Base-by-base conservation (phyloP, 495 filamentous ascomycete genomes). In the Penicillium salamii region DNA sequence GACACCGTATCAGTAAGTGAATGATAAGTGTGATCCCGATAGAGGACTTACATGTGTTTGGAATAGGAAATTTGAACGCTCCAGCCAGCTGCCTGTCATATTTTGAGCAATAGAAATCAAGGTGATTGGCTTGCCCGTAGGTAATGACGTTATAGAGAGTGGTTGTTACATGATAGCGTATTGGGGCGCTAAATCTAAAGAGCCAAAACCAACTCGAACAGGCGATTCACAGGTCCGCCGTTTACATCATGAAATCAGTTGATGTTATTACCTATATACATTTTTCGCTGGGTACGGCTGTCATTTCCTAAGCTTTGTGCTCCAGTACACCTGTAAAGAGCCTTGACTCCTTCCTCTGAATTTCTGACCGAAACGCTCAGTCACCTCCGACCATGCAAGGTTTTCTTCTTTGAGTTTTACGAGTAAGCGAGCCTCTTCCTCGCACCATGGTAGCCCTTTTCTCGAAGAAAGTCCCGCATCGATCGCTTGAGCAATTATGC, bases 311-410 rank as follows among this genome's bases (percentile, higher is more conserved):
- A 49, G 37, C 32, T 17, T 44, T 28, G 23, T 51, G 43, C 53
- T 56, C 53, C 18, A 56, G 32, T 52, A 48, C 13, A 51, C 48
- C 28, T 56, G 12, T 33, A 56, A 13, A 17, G 53, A 56, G 13
- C 53, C 48, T 42, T 51, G 5, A 24, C 32, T 52, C 39, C 48
- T 47, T 44, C 53, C 53, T 24, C 29, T 49, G 24, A 56, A 56
- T 31, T 47, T 48, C 23, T 44, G 31, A 32, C 11, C 13, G 7
- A 56, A 56, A 14, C 11, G 42, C 32, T 34, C 19, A 6, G 33
- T 48, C 28, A 49, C 48, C 19, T 57, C 49, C 34, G 49, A 41
- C 54, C 39, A 49, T 19, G 44, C 7, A 48, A 52, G 49, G n/a
- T 46, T 46, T 32, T 56, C 21, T 39, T 56, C 49, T 13, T 28